These are phyloP conservation scores for Bolboschoenus planiculmis DNA, from an alignment of 176 grass and related monocot genomes.

Conservation along the genomic window DNA sequence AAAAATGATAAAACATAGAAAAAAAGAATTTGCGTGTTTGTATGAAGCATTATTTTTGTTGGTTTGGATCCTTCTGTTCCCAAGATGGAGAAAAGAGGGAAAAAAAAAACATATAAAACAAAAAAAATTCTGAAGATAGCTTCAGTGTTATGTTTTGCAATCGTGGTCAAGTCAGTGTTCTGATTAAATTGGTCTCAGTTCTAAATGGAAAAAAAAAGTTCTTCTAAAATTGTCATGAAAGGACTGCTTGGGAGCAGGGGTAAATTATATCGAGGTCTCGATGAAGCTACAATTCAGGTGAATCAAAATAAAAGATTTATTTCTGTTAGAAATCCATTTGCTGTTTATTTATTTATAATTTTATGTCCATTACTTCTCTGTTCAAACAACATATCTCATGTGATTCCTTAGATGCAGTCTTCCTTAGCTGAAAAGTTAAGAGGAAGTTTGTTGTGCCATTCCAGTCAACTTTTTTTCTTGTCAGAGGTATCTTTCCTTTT, in stretches of 20 bases:
- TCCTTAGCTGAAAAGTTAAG: no score
- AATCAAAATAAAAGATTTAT: not conserved
- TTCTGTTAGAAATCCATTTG: not conserved
- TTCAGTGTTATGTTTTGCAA: not conserved
- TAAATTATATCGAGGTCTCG: not conserved
- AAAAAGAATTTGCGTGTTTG: not conserved
- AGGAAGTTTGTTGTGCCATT: no score
- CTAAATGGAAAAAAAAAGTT: no score
- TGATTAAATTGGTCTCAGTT: not conserved
- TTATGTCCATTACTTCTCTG: no score
- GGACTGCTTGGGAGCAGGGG: not conserved
- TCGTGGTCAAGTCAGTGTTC: not conserved
- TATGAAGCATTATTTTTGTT: not conserved
- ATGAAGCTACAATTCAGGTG: not conserved
- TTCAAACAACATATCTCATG: no score
- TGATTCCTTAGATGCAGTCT: no score
- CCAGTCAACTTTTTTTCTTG: no score
- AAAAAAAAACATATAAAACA: not conserved
- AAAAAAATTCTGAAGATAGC: not conserved
- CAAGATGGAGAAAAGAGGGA: not conserved
- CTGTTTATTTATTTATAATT: no score
- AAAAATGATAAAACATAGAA: not conserved
- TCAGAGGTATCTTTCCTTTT: no score
- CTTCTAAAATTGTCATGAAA: not conserved
- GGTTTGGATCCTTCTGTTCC: not conserved